Evolutionary conservation across 2,329 filamentous ascomycete genomes (phyloP).

Genomic region (Ophiostoma quercus): DNA sequence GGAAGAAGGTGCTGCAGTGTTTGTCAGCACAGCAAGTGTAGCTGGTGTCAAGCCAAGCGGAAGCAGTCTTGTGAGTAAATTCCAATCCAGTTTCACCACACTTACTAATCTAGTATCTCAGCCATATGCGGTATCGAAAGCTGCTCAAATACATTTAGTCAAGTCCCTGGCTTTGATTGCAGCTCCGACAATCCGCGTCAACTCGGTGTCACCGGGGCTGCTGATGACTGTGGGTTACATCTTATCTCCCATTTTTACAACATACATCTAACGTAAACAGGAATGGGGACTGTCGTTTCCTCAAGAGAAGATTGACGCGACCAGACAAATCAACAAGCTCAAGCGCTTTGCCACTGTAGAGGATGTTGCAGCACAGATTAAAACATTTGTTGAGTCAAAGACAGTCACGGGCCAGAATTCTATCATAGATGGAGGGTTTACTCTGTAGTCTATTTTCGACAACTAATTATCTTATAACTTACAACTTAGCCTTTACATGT

Average conservation of each 20-base stretch:
- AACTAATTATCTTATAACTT: too few species aligned
- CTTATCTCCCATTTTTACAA: background rate
- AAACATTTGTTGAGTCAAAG: constrained; percentile 25
- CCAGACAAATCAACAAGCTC: constrained; percentile 53
- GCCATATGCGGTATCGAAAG: constrained; percentile 74
- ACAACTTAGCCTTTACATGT: too few species aligned
- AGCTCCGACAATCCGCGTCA: constrained; percentile 52
- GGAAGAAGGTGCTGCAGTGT: constrained; percentile 40
- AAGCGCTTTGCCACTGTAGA: constrained; percentile 55
- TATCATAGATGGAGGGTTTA: constrained; percentile 26
- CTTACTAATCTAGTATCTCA: constrained; percentile 27
- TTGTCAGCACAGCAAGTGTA: constrained; percentile 59
- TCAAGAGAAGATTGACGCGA: constrained; percentile 49
- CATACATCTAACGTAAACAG: constrained; percentile 14
- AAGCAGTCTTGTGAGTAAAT: constrained; percentile 48
- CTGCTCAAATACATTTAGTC: constrained; percentile 59
- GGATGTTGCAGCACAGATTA: constrained; percentile 26
- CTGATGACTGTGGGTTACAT: constrained; percentile 41
- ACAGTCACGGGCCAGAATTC: constrained; percentile 27
- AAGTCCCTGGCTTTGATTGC: constrained; percentile 50
- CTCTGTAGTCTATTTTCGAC: constrained; percentile 5
- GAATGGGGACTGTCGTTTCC: constrained; percentile 61
- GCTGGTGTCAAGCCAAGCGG: constrained; percentile 61
- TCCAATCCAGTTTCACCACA: background rate
- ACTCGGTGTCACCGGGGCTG: constrained; percentile 52